Evolutionary conservation across 129 eudicot species (phyloP), one percentile per base, ranked within the genome.

Genomic region (Mikania micrantha): DNA sequence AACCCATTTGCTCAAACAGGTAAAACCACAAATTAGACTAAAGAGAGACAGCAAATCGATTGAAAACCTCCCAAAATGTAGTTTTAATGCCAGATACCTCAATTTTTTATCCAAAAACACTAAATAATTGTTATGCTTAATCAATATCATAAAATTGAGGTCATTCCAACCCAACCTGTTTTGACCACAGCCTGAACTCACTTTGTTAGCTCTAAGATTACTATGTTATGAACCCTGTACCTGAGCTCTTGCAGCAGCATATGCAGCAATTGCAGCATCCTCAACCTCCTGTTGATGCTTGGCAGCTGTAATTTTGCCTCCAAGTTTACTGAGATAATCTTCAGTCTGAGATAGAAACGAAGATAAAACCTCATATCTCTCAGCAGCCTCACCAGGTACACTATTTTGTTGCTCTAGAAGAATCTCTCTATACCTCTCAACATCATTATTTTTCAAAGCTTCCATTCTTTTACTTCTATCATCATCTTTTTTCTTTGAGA

Each of bases 361-460:
- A 10, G 99, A 93, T 15, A 93, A 84, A 66, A 93, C 99, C 72
- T 87, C 85, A 25, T 93, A 93, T 83, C 96, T 87, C 77, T 93
- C 95, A 12, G 99, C 96, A 82, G 92, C 96, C 78, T 93, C 99
- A 74, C 99, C 95, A 2, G 95, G 83, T 1, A 89, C 67, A 74
- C 85, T 93, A 15, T 87, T 87, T 60, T 89, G 96, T 68, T 93
- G 96, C 82, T 93, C 99, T 66, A 93, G 74, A 52, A 93, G 73
- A 95, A 92, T 92, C 84, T 93, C 88, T 70, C 96, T 81, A 56
- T 93, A 93, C 69, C 99, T 86, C 70, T 93, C 99, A 10, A 93
- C 96, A 71, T 93, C 99, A 76, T 93, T 93, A 75, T 93, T 93
- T 67, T 93, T 93, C 87, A 93, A 77, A 9, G 99, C 99, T 70